Base-by-base conservation (phyloP, 2,329 filamentous ascomycete species). In the Pseudocercospora vitis region DNA sequence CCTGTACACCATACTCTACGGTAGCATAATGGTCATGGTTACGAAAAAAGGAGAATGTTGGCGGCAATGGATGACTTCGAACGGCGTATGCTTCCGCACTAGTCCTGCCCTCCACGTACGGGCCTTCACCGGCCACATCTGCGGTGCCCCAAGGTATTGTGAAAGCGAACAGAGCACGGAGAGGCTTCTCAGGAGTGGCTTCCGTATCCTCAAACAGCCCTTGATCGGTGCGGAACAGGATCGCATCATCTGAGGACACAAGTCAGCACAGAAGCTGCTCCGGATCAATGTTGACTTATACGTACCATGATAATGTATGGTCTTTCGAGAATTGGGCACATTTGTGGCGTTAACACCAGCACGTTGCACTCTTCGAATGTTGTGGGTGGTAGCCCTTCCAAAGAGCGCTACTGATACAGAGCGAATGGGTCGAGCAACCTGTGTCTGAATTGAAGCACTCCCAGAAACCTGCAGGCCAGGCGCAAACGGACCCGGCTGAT, bases 1-100 rank as follows among this genome's bases (percentile, higher is more conserved):
- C n/a, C 31, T 48, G 45, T 14, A 48, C 8, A 18, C 28, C 45
- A 19, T 48, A 48, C 5, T 48, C 16, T 9, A 48, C 16, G 12
- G 31, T 21, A n/a, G 45, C 45, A 19, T 48, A 48, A 16, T 23
- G 45, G n/a, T 48, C 18, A 7, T 18, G 11, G 16, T 33, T 29
- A 16, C 35, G 45, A 32, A 21, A 32, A 18, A 33, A 29, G 12
- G 12, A 18, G 19, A 32, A 35, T 6, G 45, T 48, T 7, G 45
- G 45, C 2, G 45, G 29, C 18, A 48, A 19, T 21, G 28, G 26
- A 9, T 48, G 45, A 21, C 26, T 33, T n/a, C 45, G 21, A 1
- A n/a, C 21, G 6, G 28, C 23, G 7, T 48, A 48, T 1, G 45
- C 45, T 16, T 48, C 29, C 1, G 26, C 28, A 23, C 35, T 37